Evolutionary conservation across 1,284 basidiomycete species (phyloP).

Genomic region (Dichomitus squalens): DNA sequence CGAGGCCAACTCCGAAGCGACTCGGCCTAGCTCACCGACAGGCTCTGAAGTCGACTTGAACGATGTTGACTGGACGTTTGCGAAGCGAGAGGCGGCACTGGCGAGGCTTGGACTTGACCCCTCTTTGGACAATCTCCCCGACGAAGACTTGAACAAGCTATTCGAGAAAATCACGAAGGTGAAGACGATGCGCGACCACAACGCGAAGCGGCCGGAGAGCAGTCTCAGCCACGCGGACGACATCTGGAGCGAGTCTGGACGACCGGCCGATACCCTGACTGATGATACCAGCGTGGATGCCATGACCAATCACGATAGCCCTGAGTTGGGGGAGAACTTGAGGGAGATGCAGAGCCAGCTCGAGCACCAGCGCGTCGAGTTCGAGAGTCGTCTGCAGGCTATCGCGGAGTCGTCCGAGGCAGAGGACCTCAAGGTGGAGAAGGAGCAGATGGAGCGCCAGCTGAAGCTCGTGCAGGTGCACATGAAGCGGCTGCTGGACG

Average conservation of each 20-base stretch:
- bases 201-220: constrained; percentile 78
- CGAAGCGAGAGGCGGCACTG: constrained; percentile 88
- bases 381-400: constrained; percentile 71
- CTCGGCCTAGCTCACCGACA: constrained; percentile 79
- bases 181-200: constrained; percentile 83
- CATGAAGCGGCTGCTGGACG: constrained; percentile 81
- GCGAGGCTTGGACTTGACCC: constrained; percentile 84
- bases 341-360: constrained; percentile 74
- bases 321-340: constrained; percentile 63
- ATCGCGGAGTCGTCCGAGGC: constrained; percentile 74
- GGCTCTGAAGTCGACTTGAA: constrained; percentile 67
- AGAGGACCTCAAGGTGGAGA: constrained; percentile 85
- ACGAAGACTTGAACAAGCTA: constrained; percentile 91
- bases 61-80: constrained; percentile 92
- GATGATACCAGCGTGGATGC: constrained; percentile 85
- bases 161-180: constrained; percentile 93
- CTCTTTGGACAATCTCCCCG: constrained; percentile 85
- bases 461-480: constrained; percentile 79
- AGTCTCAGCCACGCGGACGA: constrained; percentile 85
- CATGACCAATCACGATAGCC: constrained; percentile 64
- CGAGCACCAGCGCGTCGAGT: constrained; percentile 47
- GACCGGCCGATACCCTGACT: constrained; percentile 74
- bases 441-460: constrained; percentile 90
- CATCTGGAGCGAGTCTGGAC: constrained; percentile 80
- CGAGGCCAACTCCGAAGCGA: constrained; percentile 42